phyloP scores from a whole-genome alignment of 768 basidiomycete species.

The Calocybe gangraenosa region DNA sequence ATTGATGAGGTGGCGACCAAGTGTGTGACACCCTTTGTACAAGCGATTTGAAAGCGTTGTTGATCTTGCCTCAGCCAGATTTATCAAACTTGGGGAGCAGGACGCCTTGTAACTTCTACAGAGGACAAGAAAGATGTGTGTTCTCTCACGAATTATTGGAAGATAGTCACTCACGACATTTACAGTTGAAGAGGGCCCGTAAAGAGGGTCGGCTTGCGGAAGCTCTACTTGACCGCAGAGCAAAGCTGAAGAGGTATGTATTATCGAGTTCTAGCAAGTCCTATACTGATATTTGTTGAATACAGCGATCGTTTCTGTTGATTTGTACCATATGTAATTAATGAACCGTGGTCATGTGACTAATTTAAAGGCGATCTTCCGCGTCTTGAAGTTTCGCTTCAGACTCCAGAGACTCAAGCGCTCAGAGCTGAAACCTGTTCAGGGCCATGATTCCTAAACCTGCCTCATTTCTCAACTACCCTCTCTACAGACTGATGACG shows the following conservation, averaged over 20 bases:
- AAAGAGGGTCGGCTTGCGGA: constrained; percentile 82
- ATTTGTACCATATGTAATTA: constrained; percentile 13
- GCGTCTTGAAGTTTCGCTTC: too few species aligned
- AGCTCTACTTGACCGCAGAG: constrained; percentile 71
- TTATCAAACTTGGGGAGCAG: constrained; percentile 85
- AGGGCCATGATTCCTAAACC: too few species aligned
- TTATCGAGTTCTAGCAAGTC: not conserved
- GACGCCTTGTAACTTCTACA: constrained; percentile 61
- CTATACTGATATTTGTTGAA: not conserved
- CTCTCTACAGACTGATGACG: too few species aligned
- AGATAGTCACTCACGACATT: constrained; percentile 2
- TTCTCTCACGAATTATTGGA: constrained; percentile 3
- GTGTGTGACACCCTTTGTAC: constrained; percentile 40
- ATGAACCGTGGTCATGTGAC: not conserved
- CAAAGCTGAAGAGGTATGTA: constrained; percentile 77
- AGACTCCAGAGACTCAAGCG: too few species aligned
- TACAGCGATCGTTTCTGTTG: constrained; percentile 50
- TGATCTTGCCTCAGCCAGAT: constrained; percentile 42
- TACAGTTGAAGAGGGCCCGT: constrained; percentile 69
- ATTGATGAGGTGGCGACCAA: constrained; percentile 76
- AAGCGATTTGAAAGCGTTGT: constrained; percentile 5
- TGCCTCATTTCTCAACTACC: too few species aligned
- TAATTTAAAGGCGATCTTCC: too few species aligned
- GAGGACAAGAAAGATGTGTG: constrained; percentile 73
- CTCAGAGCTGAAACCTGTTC: too few species aligned